These are phyloP conservation scores for Aspergillus diversus DNA, from an alignment of 495 filamentous ascomycete genomes.

Conservation along the genomic window DNA sequence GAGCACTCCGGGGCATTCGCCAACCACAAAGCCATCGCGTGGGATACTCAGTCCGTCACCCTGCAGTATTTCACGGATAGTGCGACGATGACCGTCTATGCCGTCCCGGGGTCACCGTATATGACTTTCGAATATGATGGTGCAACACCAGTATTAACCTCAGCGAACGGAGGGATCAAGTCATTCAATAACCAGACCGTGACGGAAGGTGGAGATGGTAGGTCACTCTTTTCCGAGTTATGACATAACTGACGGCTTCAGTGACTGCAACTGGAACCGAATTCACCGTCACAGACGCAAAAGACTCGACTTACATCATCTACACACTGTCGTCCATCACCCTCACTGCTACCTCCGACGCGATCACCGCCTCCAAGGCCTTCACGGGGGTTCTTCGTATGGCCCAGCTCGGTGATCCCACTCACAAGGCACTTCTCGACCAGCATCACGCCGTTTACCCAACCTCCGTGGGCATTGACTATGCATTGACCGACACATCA, in stretches of 20 bases:
- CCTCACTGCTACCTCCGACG: not conserved
- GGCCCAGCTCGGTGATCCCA: not conserved
- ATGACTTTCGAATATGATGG: not conserved
- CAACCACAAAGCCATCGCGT: not conserved
- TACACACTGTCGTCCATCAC: not conserved
- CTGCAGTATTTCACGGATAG: not conserved
- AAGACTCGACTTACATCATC: not conserved
- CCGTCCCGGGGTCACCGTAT: not conserved
- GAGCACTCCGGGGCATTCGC: not conserved
- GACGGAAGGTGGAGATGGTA: not conserved
- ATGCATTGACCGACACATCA: not conserved
- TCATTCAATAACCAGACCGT: not conserved
- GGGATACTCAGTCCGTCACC: not conserved
- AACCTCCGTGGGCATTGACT: not conserved
- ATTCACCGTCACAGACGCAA: not conserved
- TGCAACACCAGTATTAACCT: not conserved
- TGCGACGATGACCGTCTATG: not conserved
- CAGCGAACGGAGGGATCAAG: not conserved
- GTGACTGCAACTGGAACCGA: not conserved
- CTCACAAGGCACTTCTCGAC: not conserved
- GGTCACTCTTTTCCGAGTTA: not conserved
- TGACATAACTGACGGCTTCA: not conserved
- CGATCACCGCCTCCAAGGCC: not conserved
- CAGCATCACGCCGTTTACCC: not conserved
- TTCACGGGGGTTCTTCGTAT: not conserved